A percentile compares a stretch with the other conserved stretches of the same genome.
Evolutionary conservation across 495 filamentous ascomycete species (phyloP).

Genomic region (Aspergillus indologenus): DNA sequence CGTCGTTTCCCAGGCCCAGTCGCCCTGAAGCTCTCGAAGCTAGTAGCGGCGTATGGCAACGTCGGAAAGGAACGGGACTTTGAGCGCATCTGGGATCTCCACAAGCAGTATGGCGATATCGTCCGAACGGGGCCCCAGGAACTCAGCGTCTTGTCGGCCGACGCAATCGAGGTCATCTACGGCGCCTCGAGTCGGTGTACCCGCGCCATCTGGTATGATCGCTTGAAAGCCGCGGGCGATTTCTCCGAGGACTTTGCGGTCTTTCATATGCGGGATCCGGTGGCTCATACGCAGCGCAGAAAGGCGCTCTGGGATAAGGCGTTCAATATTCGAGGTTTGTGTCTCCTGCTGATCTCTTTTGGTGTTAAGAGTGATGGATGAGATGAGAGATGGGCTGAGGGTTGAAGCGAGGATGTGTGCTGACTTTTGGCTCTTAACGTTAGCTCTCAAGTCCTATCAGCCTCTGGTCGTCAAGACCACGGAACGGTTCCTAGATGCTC

Average conservation of each 20-base stretch:
- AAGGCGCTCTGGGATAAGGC: conserved; percentile 4
- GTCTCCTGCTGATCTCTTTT: too few species aligned
- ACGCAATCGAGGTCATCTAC: neutral
- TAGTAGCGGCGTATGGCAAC: neutral
- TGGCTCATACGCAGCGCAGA: neutral
- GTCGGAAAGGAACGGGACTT: neutral
- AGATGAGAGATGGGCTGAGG: too few species aligned
- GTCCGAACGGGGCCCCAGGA: neutral
- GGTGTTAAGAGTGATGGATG: too few species aligned
- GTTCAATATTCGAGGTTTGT: neutral
- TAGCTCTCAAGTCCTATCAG: neutral
- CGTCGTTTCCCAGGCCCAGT: neutral
- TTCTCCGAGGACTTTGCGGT: neutral
- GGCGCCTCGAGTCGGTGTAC: neutral
- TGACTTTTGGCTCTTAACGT: neutral
- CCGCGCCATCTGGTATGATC: neutral
- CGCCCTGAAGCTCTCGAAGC: neutral
- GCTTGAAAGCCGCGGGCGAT: neutral
- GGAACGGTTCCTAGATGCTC: neutral
- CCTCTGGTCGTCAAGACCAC: neutral
- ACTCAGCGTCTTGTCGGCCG: neutral
- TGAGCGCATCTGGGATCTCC: neutral
- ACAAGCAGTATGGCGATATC: neutral
- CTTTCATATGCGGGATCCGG: neutral
- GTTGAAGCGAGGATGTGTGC: neutral